Base-by-base conservation (phyloP, 306 rosid species). In the Rosa chinensis region DNA sequence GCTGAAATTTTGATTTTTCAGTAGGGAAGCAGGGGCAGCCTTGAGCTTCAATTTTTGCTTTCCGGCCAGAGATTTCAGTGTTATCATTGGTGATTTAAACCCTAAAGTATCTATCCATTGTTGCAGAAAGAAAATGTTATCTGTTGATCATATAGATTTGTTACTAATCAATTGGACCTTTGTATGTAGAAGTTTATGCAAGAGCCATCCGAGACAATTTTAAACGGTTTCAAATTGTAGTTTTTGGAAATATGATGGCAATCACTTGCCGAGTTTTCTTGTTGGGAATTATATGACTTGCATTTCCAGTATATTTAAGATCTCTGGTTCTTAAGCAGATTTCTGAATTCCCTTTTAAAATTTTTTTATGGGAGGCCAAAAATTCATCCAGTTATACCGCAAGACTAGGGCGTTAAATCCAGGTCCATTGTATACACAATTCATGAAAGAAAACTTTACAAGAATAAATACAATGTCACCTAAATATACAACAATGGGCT, bases 31-130 rank as follows among this genome's bases (percentile, higher is more conserved):
- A 16, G 32, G 53, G 48, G 66, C 39, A 20, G 35, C 43, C 20
- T 67, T 28, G 48, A 44, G 81, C 87, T 47, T 79, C 77, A 49
- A 78, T n/a, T 74, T 68, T 37, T 28, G 14, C 10, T 44, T 47
- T 66, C 48, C 18, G 61, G 63, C 75, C 64, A 45, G 79, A 80
- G 78, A 80, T 50, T 40, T 49, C 6, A 61, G 23, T 74, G 48
- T 62, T 14, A 43, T 55, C 78, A 75, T 48, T 69, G 18, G 76
- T 61, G 70, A 76, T 58, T 63, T 0, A 18, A 40, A 18, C 48
- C 12, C 28, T 18, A n/a, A 39, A 35, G 13, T 18, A 66, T 66
- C 48, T 8, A 8, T 1, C 16, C 35, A 14, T 63, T 5, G 18
- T 62, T 28, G 68, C 43, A 2, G 32, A 23, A 5, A 4, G 71